Conservation (phyloP, 1,284 basidiomycete species). For the Naganishia liquefaciens region DNA sequence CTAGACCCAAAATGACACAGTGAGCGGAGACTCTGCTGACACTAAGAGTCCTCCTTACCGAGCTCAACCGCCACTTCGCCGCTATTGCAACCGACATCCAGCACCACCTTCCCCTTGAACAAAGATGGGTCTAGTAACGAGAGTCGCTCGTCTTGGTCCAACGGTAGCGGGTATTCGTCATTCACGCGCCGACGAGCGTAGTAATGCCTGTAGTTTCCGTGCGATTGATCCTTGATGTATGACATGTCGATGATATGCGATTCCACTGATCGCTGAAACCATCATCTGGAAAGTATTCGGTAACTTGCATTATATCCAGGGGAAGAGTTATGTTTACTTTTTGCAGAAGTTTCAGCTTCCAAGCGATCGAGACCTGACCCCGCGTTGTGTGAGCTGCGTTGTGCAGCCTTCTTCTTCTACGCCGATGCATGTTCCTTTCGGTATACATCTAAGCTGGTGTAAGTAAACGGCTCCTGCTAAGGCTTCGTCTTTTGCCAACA, state of each 20-base stretch:
- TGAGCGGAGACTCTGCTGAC: neutral
- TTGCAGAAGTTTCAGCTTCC: neutral
- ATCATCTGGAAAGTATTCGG: no score
- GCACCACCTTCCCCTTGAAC: conserved; percentile 21
- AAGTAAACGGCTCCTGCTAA: no score
- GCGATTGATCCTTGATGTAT: conserved; percentile 27
- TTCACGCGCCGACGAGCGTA: conserved; percentile 26
- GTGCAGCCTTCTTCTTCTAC: no score
- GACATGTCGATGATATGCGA: conserved; percentile 6
- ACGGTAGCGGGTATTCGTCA: conserved; percentile 21
- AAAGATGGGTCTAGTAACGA: conserved; percentile 2
- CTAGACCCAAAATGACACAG: conserved; percentile 4
- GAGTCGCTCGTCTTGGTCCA: conserved; percentile 28
- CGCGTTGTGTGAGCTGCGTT: no score
- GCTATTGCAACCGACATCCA: conserved; percentile 35
- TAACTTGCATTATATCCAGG: no score
- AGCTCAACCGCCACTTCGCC: conserved; percentile 33
- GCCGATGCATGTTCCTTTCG: no score
- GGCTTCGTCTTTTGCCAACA: no score
- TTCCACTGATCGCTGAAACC: no score
- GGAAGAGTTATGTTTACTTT: conserved; percentile 6
- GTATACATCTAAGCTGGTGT: no score
- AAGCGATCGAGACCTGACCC: no score
- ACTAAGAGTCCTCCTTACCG: conserved; percentile 18
- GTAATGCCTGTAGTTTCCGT: conserved; percentile 32